phyloP scores from a whole-genome alignment of 2,329 filamentous ascomycete genomes.

The Scedosporium apiospermum region DNA sequence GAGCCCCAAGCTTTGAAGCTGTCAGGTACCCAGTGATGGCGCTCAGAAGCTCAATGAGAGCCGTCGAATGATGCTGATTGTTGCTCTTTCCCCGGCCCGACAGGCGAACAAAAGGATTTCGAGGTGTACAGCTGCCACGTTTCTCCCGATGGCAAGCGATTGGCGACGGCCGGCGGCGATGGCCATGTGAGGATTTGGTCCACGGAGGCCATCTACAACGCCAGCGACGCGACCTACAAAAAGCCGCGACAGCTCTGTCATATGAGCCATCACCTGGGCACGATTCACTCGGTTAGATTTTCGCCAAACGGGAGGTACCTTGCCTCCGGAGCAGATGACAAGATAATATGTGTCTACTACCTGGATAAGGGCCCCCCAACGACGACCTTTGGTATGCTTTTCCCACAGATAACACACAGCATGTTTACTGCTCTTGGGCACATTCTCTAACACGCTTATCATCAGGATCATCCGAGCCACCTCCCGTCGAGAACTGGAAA shows the following conservation, averaged over 20 bases:
- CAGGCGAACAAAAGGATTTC: slow-evolving; percentile 86
- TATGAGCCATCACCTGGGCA: slow-evolving; percentile 97
- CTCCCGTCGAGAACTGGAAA: slow-evolving; percentile 96
- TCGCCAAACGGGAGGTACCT: slow-evolving; percentile 92
- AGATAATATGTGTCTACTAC: slow-evolving; percentile 95
- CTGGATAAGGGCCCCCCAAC: slow-evolving; percentile 75
- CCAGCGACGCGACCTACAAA: slow-evolving; percentile 59
- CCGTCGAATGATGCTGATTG: neutral
- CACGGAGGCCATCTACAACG: slow-evolving; percentile 82
- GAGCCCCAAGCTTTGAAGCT: slow-evolving; percentile 13
- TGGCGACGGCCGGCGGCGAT: slow-evolving; percentile 94
- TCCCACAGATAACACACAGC: slow-evolving; percentile 14
- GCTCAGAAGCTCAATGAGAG: slow-evolving; percentile 28
- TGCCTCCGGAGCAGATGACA: slow-evolving; percentile 94
- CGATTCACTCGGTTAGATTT: slow-evolving; percentile 94
- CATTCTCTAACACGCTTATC: neutral
- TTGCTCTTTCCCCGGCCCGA: neutral
- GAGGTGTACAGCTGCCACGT: slow-evolving; percentile 98
- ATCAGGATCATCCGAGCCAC: slow-evolving; percentile 71
- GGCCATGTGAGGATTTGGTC: slow-evolving; percentile 98
- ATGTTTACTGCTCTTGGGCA: neutral
- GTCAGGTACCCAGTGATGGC: neutral
- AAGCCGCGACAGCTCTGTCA: slow-evolving; percentile 90
- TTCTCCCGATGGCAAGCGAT: slow-evolving; percentile 82
- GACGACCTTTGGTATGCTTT: slow-evolving; percentile 61